Percentiles rank a stretch among this genome's conserved stretches.
Conservation (phyloP, 2,329 filamentous ascomycete species). For the Chalara sp. region DNA sequence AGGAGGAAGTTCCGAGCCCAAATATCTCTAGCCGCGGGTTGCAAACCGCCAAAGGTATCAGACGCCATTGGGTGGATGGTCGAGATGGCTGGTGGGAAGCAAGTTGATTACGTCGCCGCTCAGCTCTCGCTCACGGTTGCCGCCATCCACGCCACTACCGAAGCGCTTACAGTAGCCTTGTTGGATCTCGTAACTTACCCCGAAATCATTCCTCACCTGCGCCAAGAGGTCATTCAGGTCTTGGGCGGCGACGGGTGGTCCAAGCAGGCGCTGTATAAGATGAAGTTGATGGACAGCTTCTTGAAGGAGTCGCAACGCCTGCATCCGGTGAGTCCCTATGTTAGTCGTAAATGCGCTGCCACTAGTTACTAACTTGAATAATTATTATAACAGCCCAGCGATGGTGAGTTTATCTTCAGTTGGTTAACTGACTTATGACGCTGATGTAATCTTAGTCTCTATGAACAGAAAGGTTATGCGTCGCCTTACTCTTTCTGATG, state of each 20-base stretch:
- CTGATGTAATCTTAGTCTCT: neutral
- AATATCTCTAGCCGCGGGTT: neutral
- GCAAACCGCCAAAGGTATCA: neutral
- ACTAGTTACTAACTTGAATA: neutral
- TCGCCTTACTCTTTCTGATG: neutral
- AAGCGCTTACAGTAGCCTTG: neutral
- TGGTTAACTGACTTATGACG: neutral
- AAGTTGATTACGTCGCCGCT: neutral
- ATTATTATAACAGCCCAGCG: neutral
- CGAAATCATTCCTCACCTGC: neutral
- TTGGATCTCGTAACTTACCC: neutral
- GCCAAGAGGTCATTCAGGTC: neutral
- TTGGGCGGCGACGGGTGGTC: neutral
- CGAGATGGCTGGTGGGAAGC: neutral
- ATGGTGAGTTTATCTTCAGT: too few relatives aligned
- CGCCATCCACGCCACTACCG: neutral
- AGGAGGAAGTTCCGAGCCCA: neutral
- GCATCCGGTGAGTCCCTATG: neutral
- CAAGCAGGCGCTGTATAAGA: neutral
- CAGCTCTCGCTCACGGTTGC: neutral
- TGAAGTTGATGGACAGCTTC: neutral
- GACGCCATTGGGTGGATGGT: neutral
- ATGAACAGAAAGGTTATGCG: neutral
- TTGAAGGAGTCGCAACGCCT: neutral
- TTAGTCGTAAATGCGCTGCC: neutral